A percentile compares a stretch with the other conserved stretches of the same genome.
phyloP scores from a whole-genome alignment of 805 yeast species.

The Brettanomyces bruxellensis region DNA sequence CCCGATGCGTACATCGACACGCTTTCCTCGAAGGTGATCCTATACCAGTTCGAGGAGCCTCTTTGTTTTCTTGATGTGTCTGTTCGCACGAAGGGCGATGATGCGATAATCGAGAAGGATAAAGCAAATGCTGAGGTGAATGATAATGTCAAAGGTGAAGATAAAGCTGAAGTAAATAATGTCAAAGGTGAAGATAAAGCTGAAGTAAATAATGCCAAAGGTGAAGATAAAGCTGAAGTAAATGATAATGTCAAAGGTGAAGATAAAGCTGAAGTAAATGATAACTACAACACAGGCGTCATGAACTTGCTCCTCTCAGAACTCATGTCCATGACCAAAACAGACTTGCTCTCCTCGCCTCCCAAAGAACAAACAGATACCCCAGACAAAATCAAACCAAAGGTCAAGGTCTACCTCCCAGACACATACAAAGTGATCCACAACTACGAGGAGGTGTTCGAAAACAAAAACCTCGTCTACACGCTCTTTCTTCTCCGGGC shows the following conservation, averaged over 20 bases:
- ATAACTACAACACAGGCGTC: conserved; percentile 41
- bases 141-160: too few relatives aligned
- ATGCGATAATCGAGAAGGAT: neutral
- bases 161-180: too few relatives aligned
- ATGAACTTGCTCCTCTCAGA: conserved; percentile 57
- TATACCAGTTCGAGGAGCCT: conserved; percentile 4
- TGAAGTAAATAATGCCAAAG: too few relatives aligned
- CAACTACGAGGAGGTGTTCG: conserved; percentile 24
- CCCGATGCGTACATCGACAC: conserved; percentile 16
- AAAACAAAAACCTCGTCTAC: conserved; percentile 53
- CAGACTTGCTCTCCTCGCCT: conserved; percentile 17
- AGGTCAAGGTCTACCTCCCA: conserved; percentile 6
- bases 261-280: neutral
- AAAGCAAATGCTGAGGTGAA: too few relatives aligned
- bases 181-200: too few relatives aligned
- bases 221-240: too few relatives aligned
- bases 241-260: too few relatives aligned
- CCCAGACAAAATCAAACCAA: conserved; percentile 16
- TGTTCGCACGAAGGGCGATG: neutral
- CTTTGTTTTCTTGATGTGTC: too few relatives aligned
- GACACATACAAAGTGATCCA: conserved; percentile 9
- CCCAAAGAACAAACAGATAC: conserved; percentile 10
- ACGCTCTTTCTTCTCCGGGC: conserved; percentile 60
- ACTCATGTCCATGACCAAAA: conserved; percentile 37
- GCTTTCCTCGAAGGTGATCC: conserved; percentile 12